phyloP scores from a whole-genome alignment of 805 yeast genomes.

The Teunomyces atbi region DNA sequence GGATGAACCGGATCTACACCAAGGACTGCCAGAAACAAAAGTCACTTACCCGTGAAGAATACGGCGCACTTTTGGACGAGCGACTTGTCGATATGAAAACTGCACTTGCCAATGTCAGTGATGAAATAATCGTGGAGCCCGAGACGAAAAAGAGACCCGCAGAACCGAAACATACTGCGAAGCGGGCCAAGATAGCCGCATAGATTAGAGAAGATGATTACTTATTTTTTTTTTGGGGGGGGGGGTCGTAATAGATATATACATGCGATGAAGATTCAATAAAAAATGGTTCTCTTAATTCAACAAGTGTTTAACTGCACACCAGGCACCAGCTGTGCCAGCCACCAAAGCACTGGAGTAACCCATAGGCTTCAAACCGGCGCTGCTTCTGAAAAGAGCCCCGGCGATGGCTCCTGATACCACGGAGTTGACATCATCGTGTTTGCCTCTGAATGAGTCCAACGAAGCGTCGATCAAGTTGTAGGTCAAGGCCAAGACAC shows the following conservation, averaged over 20 bases:
- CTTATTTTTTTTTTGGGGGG: neutral
- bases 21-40: conserved; percentile 33
- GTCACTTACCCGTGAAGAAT: conserved; percentile 17
- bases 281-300: neutral
- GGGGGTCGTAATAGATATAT: conserved; percentile 4
- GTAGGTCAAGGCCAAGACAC: conserved; percentile 87
- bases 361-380: conserved; percentile 85
- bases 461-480: conserved; percentile 78
- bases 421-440: conserved; percentile 80
- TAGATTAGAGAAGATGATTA: neutral
- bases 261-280: neutral
- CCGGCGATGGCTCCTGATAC: conserved; percentile 92
- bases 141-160: neutral
- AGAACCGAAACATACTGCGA: neutral
- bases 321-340: conserved; percentile 91
- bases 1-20: conserved; percentile 22
- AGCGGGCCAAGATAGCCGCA: neutral
- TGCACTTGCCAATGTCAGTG: neutral
- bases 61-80: conserved; percentile 9
- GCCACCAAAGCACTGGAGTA: conserved; percentile 82
- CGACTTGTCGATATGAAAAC: conserved; percentile 9
- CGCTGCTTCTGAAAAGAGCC: conserved; percentile 81
- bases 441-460: conserved; percentile 82
- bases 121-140: neutral
- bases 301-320: conserved; percentile 61